Percentiles rank a stretch among this genome's conserved stretches.
phyloP scores from a whole-genome alignment of 208 protist genomes.

The Tetramitus jugosus region DNA sequence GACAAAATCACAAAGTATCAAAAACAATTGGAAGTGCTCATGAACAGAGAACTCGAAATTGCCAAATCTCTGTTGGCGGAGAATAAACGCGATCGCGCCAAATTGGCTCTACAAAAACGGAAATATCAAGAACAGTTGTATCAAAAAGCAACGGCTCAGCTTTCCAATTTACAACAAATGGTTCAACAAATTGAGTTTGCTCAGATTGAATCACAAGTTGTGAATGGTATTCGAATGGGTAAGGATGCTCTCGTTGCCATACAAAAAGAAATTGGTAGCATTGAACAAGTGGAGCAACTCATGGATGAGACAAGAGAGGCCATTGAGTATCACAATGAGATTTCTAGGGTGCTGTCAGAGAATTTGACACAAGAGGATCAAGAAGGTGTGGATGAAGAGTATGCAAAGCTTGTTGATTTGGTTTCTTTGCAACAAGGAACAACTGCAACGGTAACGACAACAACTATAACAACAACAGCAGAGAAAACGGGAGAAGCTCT shows the following conservation, averaged over 20 bases:
- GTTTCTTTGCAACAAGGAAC: too few species aligned
- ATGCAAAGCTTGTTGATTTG: too few species aligned
- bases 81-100: background rate
- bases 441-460: too few species aligned
- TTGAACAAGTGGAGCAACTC: conserved; percentile 14
- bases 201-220: conserved; percentile 15
- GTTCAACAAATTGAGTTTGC: conserved; percentile 12
- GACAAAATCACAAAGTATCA: conserved; percentile 8
- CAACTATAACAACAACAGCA: too few species aligned
- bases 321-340: conserved; percentile 25
- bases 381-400: too few species aligned
- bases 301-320: conserved; percentile 15
- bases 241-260: background rate
- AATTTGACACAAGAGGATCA: too few species aligned
- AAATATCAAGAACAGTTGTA: conserved; percentile 14
- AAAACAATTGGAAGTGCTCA: background rate
- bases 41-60: background rate
- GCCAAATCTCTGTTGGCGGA: background rate
- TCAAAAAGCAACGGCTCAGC: background rate
- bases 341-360: background rate
- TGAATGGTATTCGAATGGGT: background rate
- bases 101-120: background rate
- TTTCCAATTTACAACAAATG: conserved; percentile 11
- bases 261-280: conserved; percentile 20
- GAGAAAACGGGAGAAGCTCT: too few species aligned